A percentile compares a stretch with the other conserved stretches of the same genome.
Evolutionary conservation across 2,329 filamentous ascomycete genomes (phyloP).

Genomic region (Monilinia laxa): DNA sequence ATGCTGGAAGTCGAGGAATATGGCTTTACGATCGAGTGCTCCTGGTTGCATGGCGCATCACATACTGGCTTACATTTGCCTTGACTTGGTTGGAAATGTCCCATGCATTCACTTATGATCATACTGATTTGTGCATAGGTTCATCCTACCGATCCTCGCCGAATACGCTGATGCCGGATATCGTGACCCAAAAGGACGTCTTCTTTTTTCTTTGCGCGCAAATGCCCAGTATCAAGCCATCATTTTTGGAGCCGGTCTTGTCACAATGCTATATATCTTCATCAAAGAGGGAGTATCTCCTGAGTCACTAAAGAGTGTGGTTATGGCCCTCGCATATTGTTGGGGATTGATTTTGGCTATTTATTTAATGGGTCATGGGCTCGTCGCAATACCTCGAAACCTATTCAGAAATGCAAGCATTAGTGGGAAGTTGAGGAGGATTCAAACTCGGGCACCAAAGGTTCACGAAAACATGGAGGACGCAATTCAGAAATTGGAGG

Average conservation of each 20-base stretch:
- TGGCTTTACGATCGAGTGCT: constrained; percentile 80
- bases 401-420: constrained; percentile 79
- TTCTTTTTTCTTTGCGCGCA: constrained; percentile 79
- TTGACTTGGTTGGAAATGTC: constrained; percentile 72
- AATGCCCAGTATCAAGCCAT: constrained; percentile 90
- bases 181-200: constrained; percentile 75
- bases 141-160: constrained; percentile 86
- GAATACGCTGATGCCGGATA: constrained; percentile 96
- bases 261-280: constrained; percentile 81
- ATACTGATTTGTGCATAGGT: constrained; percentile 50
- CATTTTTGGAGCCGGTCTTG: constrained; percentile 65
- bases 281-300: constrained; percentile 72
- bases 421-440: constrained; percentile 67
- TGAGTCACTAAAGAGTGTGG: constrained; percentile 72
- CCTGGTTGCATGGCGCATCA: constrained; percentile 88
- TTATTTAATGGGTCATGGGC: constrained; percentile 94
- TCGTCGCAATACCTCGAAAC: constrained; percentile 84
- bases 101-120: neutral
- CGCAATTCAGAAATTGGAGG: constrained; percentile 73
- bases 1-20: constrained; percentile 72
- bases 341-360: constrained; percentile 92
- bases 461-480: constrained; percentile 87
- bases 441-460: constrained; percentile 77
- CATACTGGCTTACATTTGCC: constrained; percentile 95
- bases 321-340: constrained; percentile 93